phyloP scores from a whole-genome alignment of 306 rosid genomes.

The Psophocarpus tetragonolobus region DNA sequence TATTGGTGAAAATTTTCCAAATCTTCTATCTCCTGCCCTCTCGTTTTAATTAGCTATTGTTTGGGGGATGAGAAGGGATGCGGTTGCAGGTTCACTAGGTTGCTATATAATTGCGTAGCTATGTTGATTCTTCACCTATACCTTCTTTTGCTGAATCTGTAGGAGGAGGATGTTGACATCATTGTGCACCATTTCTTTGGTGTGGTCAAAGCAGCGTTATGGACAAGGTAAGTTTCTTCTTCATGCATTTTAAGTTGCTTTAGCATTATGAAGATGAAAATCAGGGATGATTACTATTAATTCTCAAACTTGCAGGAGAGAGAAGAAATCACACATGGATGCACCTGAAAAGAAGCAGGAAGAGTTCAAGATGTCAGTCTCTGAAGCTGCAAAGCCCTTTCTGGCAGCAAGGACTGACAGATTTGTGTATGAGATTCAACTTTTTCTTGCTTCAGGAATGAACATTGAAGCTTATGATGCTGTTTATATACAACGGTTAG shows the following conservation, averaged over 20 bases:
- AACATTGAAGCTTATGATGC: slow-evolving; percentile 86
- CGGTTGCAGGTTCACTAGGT: too few species aligned
- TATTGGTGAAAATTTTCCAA: neutral
- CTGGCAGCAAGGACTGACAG: slow-evolving; percentile 64
- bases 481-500: slow-evolving; percentile 74
- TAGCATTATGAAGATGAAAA: slow-evolving; percentile 1
- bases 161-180: slow-evolving; percentile 89
- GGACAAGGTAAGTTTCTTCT: slow-evolving; percentile 46
- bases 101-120: neutral
- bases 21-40: neutral
- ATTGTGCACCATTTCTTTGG: slow-evolving; percentile 81
- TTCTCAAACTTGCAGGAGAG: slow-evolving; percentile 44
- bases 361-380: slow-evolving; percentile 52
- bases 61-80: neutral
- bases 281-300: neutral
- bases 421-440: slow-evolving; percentile 70
- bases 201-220: slow-evolving; percentile 47
- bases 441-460: slow-evolving; percentile 88
- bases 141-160: slow-evolving; percentile 32
- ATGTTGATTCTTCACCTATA: slow-evolving; percentile 6
- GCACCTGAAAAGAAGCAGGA: slow-evolving; percentile 53
- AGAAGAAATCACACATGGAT: slow-evolving; percentile 34
- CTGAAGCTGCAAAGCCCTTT: slow-evolving; percentile 73
- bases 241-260: slow-evolving; percentile 22
- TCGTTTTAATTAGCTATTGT: neutral